Percentiles rank a stretch among this genome's conserved stretches.
Evolutionary conservation across 768 basidiomycete genomes (phyloP).

Genomic region (Tricholoma saponaceum): DNA sequence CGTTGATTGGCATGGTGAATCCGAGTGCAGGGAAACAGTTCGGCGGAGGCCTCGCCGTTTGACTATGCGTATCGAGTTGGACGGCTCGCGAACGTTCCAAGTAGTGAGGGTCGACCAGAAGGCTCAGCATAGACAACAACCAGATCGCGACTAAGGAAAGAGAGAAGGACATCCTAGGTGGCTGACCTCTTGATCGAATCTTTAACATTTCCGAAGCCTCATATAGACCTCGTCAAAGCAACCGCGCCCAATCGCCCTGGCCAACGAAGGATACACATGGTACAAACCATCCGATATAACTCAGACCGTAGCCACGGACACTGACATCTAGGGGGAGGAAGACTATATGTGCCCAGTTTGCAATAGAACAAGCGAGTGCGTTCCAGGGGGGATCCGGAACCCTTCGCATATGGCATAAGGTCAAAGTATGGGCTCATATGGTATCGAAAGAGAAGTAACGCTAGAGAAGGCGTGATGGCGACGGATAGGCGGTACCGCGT

Average conservation of each 20-base stretch:
- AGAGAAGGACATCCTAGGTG: not conserved
- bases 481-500: no score
- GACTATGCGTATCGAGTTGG: slow-evolving; percentile 2
- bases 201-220: not conserved
- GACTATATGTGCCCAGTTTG: not conserved
- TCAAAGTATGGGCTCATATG: not conserved
- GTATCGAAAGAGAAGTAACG: not conserved
- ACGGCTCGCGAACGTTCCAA: slow-evolving; percentile 10
- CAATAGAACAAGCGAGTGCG: not conserved
- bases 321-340: not conserved
- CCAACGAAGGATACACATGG: not conserved
- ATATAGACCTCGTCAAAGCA: not conserved
- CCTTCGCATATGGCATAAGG: not conserved
- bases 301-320: slow-evolving; percentile 6
- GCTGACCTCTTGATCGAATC: not conserved
- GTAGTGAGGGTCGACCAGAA: slow-evolving; percentile 4
- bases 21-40: slow-evolving; percentile 21
- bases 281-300: slow-evolving; percentile 7
- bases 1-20: slow-evolving; percentile 42
- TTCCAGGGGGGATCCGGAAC: not conserved
- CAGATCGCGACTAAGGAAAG: not conserved
- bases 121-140: not conserved
- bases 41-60: slow-evolving; percentile 3
- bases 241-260: not conserved
- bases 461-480: not conserved